Base-by-base conservation (phyloP, 495 filamentous ascomycete species). In the Cladorrhinum samala region DNA sequence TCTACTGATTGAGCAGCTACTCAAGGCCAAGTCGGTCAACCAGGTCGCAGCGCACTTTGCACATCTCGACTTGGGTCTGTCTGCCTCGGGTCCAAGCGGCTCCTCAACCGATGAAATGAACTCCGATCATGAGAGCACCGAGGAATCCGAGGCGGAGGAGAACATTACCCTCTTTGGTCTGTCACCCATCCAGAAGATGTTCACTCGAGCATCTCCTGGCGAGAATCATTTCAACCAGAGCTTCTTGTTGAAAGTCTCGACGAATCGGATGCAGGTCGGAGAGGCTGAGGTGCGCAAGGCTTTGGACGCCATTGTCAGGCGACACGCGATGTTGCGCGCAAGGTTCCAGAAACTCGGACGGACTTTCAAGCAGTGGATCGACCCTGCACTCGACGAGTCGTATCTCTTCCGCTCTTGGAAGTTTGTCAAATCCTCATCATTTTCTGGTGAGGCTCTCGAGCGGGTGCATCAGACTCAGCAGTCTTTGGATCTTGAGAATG, bases 321-420 rank as follows among this genome's bases (percentile, higher is more conserved):
- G 74, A 0, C 82, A 85, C 55, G 78, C 82, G 1, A 84, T 85
- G 81, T 70, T 85, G 8, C 71, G 80, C 5, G 75, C 76, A n/a
- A 69, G 80, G 7, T 82, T 81, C 52, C 52, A 46, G 30, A 46
- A 47, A 20, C 43, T 65, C 19, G 33, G 30, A 7, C 27, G 36
- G 14, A 23, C 48, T n/a, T 43, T 46, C 46, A 58, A 63, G 50
- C 47, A 58, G 40, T 44, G 40, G 46, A 49, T 58, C 11, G 44
- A 41, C 16, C 40, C 44, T 23, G 45, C 38, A 18, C 45, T 52
- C 17, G 20, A 54, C n/a, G 42, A 25, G 18, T 58, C 50, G 7
- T 53, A 46, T 36, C 16, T 27, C 50, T 54, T 53, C 37, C 37
- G 19, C 9, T 25, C 46, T 19, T 50, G 40, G 41, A 27, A 58